Evolutionary conservation across 768 basidiomycete species (phyloP), one percentile per base, ranked within the genome.

Genomic region (Auricularia heimuer): DNA sequence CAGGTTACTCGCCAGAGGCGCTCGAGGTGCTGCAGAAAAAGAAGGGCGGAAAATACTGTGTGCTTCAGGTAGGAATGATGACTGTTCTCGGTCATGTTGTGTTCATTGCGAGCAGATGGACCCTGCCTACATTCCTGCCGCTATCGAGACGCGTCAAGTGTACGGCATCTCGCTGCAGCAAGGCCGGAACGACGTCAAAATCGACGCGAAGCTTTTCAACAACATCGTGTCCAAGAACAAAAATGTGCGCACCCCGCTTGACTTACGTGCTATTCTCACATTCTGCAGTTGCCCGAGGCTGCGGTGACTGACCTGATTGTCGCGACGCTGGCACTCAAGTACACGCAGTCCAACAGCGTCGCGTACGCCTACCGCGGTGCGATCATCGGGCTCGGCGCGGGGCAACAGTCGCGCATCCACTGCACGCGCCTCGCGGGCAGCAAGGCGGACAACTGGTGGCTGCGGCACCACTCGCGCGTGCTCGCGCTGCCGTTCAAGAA

Each of bases 391-490:
- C 88, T 98, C 60, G 97, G 97, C 39, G 97, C 97, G 0, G 97
- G 96, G 12, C 97, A 98, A 73, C 97, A 98, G 74, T 98, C 96
- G 3, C 91, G 97, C 47, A 99, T 99, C 73, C 97, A 99, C 80
- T 99, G 97, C 79, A 99, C 97, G 16, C 91, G 97, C 36, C 87
- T 99, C 56, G 97, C 97, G 2, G 97, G 97, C 3, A 85, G 88
- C 62, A 98, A 99, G 77, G 94, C 96, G n/a, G 97, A 99, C 77
- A 83, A 94, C 68, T 99, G 97, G 97, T 98, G 97, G 96, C 82
- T 98, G 64, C 88, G 97, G 12, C 94, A 98, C 79, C 94, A 98
- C 77, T 89, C 95, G 1, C 88, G 90, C 58, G 96, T 97, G 54
- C 88, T 98, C 67, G 80, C 83, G 3, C 85, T 99, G 29, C 92